Evolutionary conservation across 2,329 filamentous ascomycete genomes (phyloP), one percentile per base, ranked within the genome.

Genomic region (Aspergillus jensenii): DNA sequence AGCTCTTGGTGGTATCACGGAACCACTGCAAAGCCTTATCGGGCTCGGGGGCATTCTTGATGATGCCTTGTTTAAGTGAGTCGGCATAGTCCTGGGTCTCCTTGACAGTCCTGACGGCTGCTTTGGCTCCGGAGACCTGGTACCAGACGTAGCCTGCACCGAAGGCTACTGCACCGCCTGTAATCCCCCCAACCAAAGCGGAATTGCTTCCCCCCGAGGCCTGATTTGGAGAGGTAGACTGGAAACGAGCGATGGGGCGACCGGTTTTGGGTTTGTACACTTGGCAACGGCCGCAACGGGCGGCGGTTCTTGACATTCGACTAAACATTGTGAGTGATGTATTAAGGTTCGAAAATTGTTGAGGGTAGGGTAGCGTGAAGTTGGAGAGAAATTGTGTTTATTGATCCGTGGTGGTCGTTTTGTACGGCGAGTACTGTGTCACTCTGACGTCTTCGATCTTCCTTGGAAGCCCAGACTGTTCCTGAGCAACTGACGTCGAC

Each of bases 11-110:
- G 12, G 87, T 86, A 57, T 85, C 78, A 67, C 86, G 85, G 59
- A 92, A 82, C 77, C 83, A 87, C 59, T 82, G 74, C 40, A 90
- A 77, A 1, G 88, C 87, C 71, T 90, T 82, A 61, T 89, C 87
- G 14, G 87, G 81, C 59, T 85, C 82, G 0, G 89, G 89, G 0
- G 87, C 84, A 46, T 81, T 80, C 55, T 87, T 75, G 62, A 87
- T 82, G 6, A 89, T 77, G 68, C 85, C 85, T 63, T 85, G 77
- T 35, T 83, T 82, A 1, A 87, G 82, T 7, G 80, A 78, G 40
- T 86, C 75, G 72, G 88, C 84, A 68, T 88, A 85, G 54, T 79
- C 75, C 69, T 86, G 82, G 2, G 86, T 84, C 53, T 86, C 80
- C 53, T 81, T 79, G 9, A 79, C 77, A 3, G 80, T 78, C 50